A percentile compares a stretch with the other conserved stretches of the same genome.
Evolutionary conservation across 306 rosid species (phyloP).

Genomic region (Psophocarpus tetragonolobus): DNA sequence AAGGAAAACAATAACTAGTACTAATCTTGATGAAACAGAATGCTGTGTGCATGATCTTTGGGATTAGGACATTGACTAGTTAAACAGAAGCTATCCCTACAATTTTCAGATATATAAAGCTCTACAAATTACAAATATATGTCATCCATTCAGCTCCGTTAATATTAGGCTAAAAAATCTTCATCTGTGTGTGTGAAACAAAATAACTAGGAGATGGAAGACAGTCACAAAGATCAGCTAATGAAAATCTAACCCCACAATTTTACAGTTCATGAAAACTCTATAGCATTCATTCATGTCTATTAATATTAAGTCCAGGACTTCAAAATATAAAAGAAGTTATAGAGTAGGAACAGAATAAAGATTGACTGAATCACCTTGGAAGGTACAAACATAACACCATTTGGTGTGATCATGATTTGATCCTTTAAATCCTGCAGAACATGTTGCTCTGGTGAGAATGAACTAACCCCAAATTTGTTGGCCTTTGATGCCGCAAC

Average conservation of each 20-base stretch:
- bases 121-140: background rate
- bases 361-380: conserved; percentile 56
- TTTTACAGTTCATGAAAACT: background rate
- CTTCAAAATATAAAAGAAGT: background rate
- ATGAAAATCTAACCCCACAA: conserved; percentile 9
- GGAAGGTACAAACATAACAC: conserved; percentile 86
- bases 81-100: conserved; percentile 10
- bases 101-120: background rate
- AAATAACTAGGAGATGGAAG: conserved; percentile 13
- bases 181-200: background rate
- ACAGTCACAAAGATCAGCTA: conserved; percentile 19
- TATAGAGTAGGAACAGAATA: background rate
- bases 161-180: background rate
- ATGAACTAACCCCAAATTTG: conserved; percentile 81
- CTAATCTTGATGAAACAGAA: conserved; percentile 19
- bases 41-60: background rate
- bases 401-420: conserved; percentile 85
- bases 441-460: conserved; percentile 65
- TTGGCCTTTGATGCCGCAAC: conserved; percentile 63
- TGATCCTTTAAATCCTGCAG: conserved; percentile 65
- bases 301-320: conserved; percentile 18
- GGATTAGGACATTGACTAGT: background rate
- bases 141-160: conserved; percentile 22
- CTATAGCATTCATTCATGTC: conserved; percentile 13
- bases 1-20: background rate